These are phyloP conservation scores for Yamadazyma dushanensis DNA, from an alignment of 1,139 yeast genomes.

Conservation along the genomic window DNA sequence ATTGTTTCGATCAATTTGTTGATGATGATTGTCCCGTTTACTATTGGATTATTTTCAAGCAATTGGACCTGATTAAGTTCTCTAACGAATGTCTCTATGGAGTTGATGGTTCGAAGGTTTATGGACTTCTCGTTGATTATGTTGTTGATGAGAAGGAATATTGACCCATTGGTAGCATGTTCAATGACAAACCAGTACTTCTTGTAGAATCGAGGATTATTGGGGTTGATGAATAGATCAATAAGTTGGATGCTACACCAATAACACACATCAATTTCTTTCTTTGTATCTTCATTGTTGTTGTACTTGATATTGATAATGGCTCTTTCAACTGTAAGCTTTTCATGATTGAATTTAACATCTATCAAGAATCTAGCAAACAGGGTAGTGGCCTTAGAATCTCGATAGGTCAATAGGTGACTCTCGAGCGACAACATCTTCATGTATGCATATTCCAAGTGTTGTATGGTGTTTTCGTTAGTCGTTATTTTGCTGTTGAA, in stretches of 20 bases:
- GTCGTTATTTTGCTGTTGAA: slow-evolving; percentile 1
- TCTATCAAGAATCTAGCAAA: slow-evolving; percentile 2
- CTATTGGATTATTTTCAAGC: slow-evolving; percentile 4
- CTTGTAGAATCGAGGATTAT: slow-evolving; percentile 12
- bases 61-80: slow-evolving; percentile 2
- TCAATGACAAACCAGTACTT: slow-evolving; percentile 17
- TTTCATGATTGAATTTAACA: slow-evolving; percentile 10
- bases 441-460: slow-evolving; percentile 7
- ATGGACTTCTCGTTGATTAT: slow-evolving; percentile 7
- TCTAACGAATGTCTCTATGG: slow-evolving; percentile 6
- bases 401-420: neutral
- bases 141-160: slow-evolving; percentile 15
- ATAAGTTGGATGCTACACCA: slow-evolving; percentile 8
- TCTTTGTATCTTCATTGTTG: slow-evolving; percentile 1
- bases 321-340: slow-evolving; percentile 8
- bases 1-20: slow-evolving; percentile 9
- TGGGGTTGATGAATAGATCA: slow-evolving; percentile 9
- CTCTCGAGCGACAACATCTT: neutral
- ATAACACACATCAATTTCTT: slow-evolving; percentile 10
- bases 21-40: slow-evolving; percentile 7
- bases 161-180: slow-evolving; percentile 14
- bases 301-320: slow-evolving; percentile 7
- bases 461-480: neutral
- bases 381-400: too few relatives aligned
- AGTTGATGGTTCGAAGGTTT: slow-evolving; percentile 4